Evolutionary conservation across 495 filamentous ascomycete genomes (phyloP), one percentile per base, ranked within the genome.

Genomic region (Neurospora terricola): DNA sequence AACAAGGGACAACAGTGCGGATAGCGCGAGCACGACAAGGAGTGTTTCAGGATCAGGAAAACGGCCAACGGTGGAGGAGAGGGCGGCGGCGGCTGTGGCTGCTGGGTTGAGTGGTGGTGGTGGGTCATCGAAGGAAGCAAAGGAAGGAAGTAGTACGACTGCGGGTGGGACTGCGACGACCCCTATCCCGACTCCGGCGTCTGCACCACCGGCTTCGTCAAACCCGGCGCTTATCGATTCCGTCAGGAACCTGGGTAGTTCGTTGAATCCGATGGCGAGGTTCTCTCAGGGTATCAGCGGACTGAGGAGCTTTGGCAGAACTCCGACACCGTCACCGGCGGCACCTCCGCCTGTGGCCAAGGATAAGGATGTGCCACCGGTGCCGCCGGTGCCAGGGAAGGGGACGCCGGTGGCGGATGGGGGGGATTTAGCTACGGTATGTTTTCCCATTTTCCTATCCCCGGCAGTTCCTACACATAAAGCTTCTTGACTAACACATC

Each of bases 181-280:
- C 42, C 54, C 38, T 1, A 11, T 12, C 36, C 23, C 34, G 34
- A 70, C 12, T 10, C 37, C 16, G 8, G 75, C 82, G 16, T 30
- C 16, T 5, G 75, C 82, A n/a, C 74, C 80, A 14, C 77, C 81
- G 3, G 78, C 82, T 30, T 85, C 88, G 18, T 76, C 82, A 16
- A 87, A 84, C 69, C 85, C 87, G 45, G 91, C 92, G 5, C 76
- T 88, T 12, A 86, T 95, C 1, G 93, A 96, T 75, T 92, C 91
- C 2, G 90, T 96, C 88, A 88, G 92, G n/a, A 93, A 88, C 75
- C 87, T 97, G 39, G 91, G 93, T 27, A 96, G 87, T 77, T 90
- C 91, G 3, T 83, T 97, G 14, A 97, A 97, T 75, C 94, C 94
- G 0, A 88, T 98, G 75, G 93, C 90, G 62, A 87, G 93, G 69